phyloP scores from a whole-genome alignment of 305 asterid species.

The Fraxinus ornus region DNA sequence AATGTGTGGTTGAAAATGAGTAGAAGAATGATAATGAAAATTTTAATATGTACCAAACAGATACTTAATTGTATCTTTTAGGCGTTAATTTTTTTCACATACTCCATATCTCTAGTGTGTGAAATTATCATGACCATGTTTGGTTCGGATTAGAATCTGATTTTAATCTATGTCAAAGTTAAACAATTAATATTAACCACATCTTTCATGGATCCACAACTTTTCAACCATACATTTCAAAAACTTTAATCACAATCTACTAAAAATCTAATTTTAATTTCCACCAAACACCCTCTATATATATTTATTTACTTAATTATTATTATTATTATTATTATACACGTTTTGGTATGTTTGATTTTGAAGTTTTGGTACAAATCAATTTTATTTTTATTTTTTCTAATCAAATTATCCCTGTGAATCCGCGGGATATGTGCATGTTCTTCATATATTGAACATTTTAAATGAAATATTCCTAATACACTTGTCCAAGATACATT shows the following conservation, averaged over 20 bases:
- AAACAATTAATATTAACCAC: no score
- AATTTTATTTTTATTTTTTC: not conserved
- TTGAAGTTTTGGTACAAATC: not conserved
- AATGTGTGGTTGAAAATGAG: no score
- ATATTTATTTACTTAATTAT: not conserved
- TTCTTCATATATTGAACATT: not conserved
- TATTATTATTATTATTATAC: no score
- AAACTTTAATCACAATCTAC: no score
- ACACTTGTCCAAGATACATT: not conserved
- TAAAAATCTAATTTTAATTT: no score
- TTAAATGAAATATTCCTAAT: not conserved
- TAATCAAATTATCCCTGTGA: not conserved
- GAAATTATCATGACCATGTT: not conserved
- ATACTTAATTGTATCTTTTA: no score
- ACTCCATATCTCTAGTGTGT: not conserved
- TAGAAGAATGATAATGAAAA: no score
- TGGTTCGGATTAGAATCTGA: not conserved
- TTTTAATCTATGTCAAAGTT: no score
- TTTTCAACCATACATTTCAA: no score
- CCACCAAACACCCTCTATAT: no score
- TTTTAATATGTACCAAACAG: no score
- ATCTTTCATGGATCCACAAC: no score
- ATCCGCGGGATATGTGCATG: not conserved
- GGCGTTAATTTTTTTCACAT: not conserved
- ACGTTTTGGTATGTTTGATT: not conserved